A percentile compares a stretch with the other conserved stretches of the same genome.
phyloP scores from a whole-genome alignment of 1,284 basidiomycete species.

The Neonothopanus nambi region DNA sequence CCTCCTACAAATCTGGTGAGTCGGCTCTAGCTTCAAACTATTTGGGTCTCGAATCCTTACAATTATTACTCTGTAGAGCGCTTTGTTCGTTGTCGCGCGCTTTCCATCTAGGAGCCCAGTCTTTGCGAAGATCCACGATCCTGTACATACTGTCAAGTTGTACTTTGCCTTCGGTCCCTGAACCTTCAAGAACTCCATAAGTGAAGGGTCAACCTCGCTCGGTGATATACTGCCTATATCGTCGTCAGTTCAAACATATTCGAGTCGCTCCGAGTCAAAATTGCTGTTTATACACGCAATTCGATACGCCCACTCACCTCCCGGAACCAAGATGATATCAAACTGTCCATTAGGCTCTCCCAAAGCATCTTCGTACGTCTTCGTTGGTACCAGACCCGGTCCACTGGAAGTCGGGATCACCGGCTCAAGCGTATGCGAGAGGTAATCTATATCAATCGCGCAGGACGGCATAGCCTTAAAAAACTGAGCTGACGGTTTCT shows the following conservation, averaged over 20 bases:
- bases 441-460: constrained; percentile 20
- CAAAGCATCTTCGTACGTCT: constrained; percentile 21
- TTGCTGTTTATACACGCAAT: neutral
- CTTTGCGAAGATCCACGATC: constrained; percentile 26
- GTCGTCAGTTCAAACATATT: neutral
- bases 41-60: constrained; percentile 11
- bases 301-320: constrained; percentile 23
- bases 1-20: constrained; percentile 18
- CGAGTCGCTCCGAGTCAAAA: neutral
- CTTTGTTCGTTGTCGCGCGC: constrained; percentile 29
- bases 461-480: constrained; percentile 15
- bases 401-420: constrained; percentile 18
- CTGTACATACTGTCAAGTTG: constrained; percentile 25
- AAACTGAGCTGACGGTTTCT: neutral
- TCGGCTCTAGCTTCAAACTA: neutral
- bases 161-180: constrained; percentile 25
- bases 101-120: constrained; percentile 26
- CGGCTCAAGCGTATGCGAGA: constrained; percentile 23
- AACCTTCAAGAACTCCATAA: constrained; percentile 23
- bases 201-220: constrained; percentile 12
- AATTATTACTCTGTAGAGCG: constrained; percentile 18
- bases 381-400: constrained; percentile 20
- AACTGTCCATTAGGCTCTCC: constrained; percentile 17
- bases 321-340: constrained; percentile 26
- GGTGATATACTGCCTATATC: neutral